Base-by-base conservation (phyloP, 1,139 yeast genomes). In the Saccharomycopsis hybrid region DNA sequence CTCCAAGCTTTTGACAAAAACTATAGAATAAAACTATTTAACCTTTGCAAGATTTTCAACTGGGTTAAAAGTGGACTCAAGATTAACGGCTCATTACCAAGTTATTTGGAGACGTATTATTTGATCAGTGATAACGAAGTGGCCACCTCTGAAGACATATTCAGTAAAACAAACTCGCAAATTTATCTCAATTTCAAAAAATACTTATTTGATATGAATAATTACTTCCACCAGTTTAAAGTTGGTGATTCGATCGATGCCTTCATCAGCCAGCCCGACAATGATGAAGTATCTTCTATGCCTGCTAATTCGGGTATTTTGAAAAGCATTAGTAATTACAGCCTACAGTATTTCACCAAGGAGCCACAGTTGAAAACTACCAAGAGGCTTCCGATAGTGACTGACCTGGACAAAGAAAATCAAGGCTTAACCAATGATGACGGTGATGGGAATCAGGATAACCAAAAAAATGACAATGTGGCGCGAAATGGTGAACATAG, bases 1-100 rank as follows among this genome's bases (percentile, higher is more conserved):
- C 67, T 69, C 50, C 77, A 66, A 55, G 54, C 30, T 57, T 58
- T 39, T 41, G 54, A 53, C 27, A 73, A 78, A 57, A 72, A 70
- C 31, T 77, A 74, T 56, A 61, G 85, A 54, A 70, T 72, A 32
- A 83, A 79, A 45, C 59, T 79, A 32, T 79, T 79, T 62, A 78
- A 79, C 60, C 31, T 53, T 7, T 39, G 39, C 36, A 46, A 44
- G 30, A 43, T 48, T 3, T 40, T 50, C 18, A 44, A 43, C 59
- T 74, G 53, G 62, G 43, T 47, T 11, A 38, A 36, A 41, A 13
- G 39, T n/a, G 56, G 59, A 29, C 62, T 72, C 57, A 73, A 71
- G 54, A 68, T 74, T 44, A 78, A 74, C 56, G 78, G 74, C 55
- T 71, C 77, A 4, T 58, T 69, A 44, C 78, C 79, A 0, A 78